Base-by-base conservation (phyloP, 2,329 filamentous ascomycete genomes). In the Diplodia intermedia region DNA sequence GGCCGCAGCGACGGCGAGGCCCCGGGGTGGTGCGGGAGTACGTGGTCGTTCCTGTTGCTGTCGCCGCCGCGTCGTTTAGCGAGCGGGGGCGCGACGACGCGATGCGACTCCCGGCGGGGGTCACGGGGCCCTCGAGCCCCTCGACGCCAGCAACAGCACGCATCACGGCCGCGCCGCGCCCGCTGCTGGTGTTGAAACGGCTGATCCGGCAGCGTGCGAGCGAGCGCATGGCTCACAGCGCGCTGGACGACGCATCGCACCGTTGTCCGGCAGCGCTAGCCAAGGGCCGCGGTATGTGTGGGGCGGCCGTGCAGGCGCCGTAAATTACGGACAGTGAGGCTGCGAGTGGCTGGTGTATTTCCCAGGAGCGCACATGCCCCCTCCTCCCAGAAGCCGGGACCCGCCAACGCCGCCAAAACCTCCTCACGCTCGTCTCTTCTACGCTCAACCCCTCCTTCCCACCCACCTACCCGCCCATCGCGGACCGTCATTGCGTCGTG, bases 261-360 rank as follows among this genome's bases (percentile, higher is more conserved):
- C 60, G 60, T 63, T 38, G 60, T n/a, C 60, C 60, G 60, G 60
- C 43, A 23, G 47, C 60, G 43, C 60, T 63, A 63, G 60, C 57
- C 36, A 63, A 52, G 60, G 31, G 60, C 60, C 60, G 60, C 60
- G 60, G 60, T 63, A 63, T 50, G 60, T 50, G 60, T 63, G 60
- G 60, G 60, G 43, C 60, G 60, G 43, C 26, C 60, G 26, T 63
- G 60, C 60, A 63, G 60, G 43, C 26, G 26, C n/a, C 47, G 43
- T 52, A 63, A 63, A 52, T 63, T 63, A 38, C 60, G 31, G 43
- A 62, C 40, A 63, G 60, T 63, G 60, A 63, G 60, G 60, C 60
- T 62, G 47, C 57, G 57, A 63, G 60, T 63, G 60, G 60, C 60
- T 63, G 60, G 60, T 63, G 60, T 62, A 50, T 50, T 62, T 62